Conservation (phyloP, 768 basidiomycete species). For the Lactifluus subvellereus region DNA sequence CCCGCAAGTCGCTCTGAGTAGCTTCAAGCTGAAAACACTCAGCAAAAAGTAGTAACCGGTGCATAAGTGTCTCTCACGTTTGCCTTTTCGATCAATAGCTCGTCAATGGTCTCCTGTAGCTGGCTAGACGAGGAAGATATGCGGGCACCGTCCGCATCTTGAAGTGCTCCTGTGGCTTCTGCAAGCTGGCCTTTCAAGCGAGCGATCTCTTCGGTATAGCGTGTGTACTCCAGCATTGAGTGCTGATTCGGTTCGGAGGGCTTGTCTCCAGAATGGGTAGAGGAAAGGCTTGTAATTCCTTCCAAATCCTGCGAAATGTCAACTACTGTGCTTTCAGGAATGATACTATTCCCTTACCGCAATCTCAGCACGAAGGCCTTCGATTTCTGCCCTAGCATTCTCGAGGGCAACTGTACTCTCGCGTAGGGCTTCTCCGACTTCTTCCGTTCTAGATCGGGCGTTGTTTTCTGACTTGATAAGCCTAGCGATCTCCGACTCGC, state of each 20-base stretch:
- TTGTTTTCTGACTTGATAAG: conserved; percentile 54
- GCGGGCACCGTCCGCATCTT: conserved; percentile 21
- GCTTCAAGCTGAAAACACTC: conserved; percentile 14
- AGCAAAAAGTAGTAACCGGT: not conserved
- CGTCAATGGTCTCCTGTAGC: conserved; percentile 17
- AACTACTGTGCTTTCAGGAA: not conserved
- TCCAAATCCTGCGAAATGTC: conserved; percentile 52
- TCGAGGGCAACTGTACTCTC: conserved; percentile 87
- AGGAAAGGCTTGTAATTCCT: conserved; percentile 35
- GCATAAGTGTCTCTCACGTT: conserved; percentile 7
- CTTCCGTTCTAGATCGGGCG: conserved; percentile 64
- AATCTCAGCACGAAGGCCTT: conserved; percentile 65
- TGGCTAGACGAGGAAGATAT: not conserved
- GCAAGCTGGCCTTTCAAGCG: conserved; percentile 46
- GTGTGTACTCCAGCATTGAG: conserved; percentile 45
- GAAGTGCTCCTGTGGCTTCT: conserved; percentile 32
- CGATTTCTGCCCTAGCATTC: conserved; percentile 86
- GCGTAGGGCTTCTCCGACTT: conserved; percentile 83
- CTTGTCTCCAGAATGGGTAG: conserved; percentile 33
- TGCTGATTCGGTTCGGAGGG: conserved; percentile 44
- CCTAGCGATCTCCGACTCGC: conserved; percentile 60
- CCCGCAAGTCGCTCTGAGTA: conserved; percentile 1
- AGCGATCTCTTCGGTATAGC: conserved; percentile 50
- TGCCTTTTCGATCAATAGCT: conserved; percentile 11
- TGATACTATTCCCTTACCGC: conserved; percentile 45